Conservation (phyloP, 768 basidiomycete genomes). For the Hygrocybe coccinea region DNA sequence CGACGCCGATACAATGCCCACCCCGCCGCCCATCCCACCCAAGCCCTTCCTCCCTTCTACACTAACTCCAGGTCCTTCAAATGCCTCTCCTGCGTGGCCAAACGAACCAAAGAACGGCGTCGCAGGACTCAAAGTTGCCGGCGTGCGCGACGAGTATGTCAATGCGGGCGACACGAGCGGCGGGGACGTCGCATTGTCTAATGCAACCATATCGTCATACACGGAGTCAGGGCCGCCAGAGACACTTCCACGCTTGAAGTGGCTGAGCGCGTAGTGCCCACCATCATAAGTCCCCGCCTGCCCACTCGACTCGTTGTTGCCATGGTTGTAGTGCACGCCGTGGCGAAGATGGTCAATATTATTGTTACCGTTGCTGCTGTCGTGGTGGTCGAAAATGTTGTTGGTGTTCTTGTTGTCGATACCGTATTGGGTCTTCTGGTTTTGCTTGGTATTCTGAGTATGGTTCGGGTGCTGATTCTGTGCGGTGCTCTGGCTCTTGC, state of each 20-base stretch:
- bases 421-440: constrained; percentile 6
- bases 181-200: constrained; percentile 39
- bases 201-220: constrained; percentile 20
- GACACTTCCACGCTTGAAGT: not conserved
- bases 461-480: not conserved
- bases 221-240: constrained; percentile 10
- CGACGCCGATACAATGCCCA: not conserved
- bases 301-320: not conserved
- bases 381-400: not conserved
- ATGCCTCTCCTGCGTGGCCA: constrained; percentile 13
- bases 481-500: not conserved
- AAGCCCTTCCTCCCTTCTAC: not conserved
- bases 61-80: not conserved
- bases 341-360: constrained; percentile 20
- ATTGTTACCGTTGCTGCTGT: not conserved
- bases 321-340: not conserved
- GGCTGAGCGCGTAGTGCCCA: not conserved
- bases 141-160: constrained; percentile 61
- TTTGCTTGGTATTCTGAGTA: not conserved
- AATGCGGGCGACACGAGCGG: constrained; percentile 61
- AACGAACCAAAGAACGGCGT: constrained; percentile 70
- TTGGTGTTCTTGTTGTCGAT: constrained; percentile 12
- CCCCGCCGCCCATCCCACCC: not conserved
- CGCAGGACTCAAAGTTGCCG: constrained; percentile 63
- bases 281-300: not conserved